Percentiles rank a stretch among this genome's conserved stretches.
Evolutionary conservation across 108 stramenopile genomes (phyloP).

Genomic region (Pseudonitzschia multiseries): DNA sequence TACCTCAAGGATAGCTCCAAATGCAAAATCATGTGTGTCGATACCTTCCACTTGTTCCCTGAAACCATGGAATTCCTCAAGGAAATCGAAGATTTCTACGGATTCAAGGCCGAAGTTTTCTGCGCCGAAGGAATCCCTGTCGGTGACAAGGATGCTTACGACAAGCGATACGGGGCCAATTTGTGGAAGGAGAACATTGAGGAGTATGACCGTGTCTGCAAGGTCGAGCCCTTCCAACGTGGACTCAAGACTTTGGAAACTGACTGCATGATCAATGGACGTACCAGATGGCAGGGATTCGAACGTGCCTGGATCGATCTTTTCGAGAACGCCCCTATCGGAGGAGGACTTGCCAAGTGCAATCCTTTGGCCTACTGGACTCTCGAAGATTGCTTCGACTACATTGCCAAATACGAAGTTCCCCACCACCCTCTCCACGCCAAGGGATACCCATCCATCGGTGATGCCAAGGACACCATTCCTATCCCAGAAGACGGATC

Average conservation of each 20-base stretch:
- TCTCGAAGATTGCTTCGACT: constrained; percentile 95
- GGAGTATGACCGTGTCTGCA: constrained; percentile 94
- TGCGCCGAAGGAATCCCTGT: constrained; percentile 87
- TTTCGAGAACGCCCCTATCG: constrained; percentile 92
- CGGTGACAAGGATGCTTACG: constrained; percentile 86
- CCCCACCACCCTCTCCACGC: constrained; percentile 96
- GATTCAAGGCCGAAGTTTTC: constrained; percentile 94
- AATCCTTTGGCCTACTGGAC: constrained; percentile 98
- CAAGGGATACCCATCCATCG: constrained; percentile 94
- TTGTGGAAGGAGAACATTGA: constrained; percentile 98
- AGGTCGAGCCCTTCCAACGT: constrained; percentile 97
- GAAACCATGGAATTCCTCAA: constrained; percentile 89
- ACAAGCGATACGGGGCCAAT: constrained; percentile 90
- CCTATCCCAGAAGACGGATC: constrained; percentile 89
- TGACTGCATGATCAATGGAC: constrained; percentile 97
- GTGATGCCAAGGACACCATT: constrained; percentile 95
- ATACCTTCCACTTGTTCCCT: constrained; percentile 97
- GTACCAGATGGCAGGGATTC: constrained; percentile 96
- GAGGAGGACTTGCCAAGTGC: constrained; percentile 92
- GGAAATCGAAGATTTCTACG: constrained; percentile 85
- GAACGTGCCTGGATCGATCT: constrained; percentile 95
- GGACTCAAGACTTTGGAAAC: constrained; percentile 93
- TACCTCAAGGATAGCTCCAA: constrained; percentile 70
- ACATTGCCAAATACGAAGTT: constrained; percentile 95
- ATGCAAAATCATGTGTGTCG: constrained; percentile 89